phyloP scores from a whole-genome alignment of 164 flowering plant genomes.

The Stephania japonica region DNA sequence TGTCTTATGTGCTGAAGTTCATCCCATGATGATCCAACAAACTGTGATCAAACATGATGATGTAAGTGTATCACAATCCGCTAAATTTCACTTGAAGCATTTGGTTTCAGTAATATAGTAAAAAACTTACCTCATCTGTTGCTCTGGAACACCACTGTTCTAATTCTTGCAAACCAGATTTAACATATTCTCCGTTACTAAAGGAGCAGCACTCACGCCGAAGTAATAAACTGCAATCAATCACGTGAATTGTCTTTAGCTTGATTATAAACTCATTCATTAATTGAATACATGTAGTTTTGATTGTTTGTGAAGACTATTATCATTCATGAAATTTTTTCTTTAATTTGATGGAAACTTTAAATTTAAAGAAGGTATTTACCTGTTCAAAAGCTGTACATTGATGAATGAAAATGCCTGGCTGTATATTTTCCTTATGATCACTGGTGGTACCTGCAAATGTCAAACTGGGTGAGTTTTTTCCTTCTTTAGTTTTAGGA shows the following conservation, averaged over 20 bases:
- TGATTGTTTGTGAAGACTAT: not conserved
- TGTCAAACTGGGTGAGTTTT: not conserved
- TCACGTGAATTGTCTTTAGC: not conserved
- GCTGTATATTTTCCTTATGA: conserved; percentile 56
- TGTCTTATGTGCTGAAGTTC: conserved; percentile 76
- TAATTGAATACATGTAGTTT: not conserved
- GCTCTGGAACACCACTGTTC: conserved; percentile 73
- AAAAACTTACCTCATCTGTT: conserved; percentile 43
- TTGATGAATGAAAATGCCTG: conserved; percentile 79
- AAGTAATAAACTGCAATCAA: conserved; percentile 49
- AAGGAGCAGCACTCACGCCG: conserved; percentile 89
- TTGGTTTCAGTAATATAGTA: not conserved
- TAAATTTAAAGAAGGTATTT: conserved; percentile 2
- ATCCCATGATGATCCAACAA: conserved; percentile 62
- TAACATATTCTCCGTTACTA: conserved; percentile 81
- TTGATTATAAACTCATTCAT: not conserved
- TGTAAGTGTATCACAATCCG: not conserved
- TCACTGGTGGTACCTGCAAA: conserved; percentile 59
- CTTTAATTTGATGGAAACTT: not conserved
- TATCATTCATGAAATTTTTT: not conserved
- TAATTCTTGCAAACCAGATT: conserved; percentile 68
- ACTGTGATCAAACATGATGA: conserved; percentile 30
- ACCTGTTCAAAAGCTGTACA: conserved; percentile 83
- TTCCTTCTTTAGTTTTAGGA: not conserved
- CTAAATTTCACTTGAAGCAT: not conserved